Conservation (phyloP, 805 yeast species). For the Wickerhamomyces ciferrii region DNA sequence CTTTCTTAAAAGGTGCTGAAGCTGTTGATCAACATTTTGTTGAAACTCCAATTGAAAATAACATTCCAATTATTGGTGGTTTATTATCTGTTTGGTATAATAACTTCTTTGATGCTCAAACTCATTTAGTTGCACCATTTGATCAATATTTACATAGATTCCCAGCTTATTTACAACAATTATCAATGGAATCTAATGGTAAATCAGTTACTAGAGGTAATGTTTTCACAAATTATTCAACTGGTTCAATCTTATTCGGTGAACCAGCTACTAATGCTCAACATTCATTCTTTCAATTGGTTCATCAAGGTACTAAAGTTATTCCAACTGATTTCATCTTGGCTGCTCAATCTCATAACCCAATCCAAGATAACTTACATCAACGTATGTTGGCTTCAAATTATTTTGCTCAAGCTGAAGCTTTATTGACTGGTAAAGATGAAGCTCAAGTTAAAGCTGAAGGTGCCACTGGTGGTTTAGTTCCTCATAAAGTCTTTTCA, state of each 20-base stretch:
- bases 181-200: constrained; percentile 99
- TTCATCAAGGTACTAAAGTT: constrained; percentile 97
- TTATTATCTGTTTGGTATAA: constrained; percentile 96
- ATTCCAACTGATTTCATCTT: constrained; percentile 96
- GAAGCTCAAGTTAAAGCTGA: constrained; percentile 79
- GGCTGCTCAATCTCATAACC: constrained; percentile 98
- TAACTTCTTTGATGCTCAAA: constrained; percentile 97
- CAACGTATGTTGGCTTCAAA: constrained; percentile 98
- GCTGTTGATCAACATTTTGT: constrained; percentile 91
- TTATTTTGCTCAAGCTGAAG: constrained; percentile 98
- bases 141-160: constrained; percentile 98
- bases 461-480: constrained; percentile 80
- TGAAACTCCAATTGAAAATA: constrained; percentile 78
- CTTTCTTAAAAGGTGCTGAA: constrained; percentile 95
- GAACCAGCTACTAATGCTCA: constrained; percentile 99
- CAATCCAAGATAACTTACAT: constrained; percentile 88
- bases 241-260: constrained; percentile 94
- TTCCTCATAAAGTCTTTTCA: constrained; percentile 93
- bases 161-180: constrained; percentile 98
- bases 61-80: constrained; percentile 93
- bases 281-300: constrained; percentile 98
- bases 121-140: constrained; percentile 96
- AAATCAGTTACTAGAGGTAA: constrained; percentile 93
- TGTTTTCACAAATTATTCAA: constrained; percentile 87
- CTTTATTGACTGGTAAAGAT: constrained; percentile 93